Evolutionary conservation across 495 filamentous ascomycete genomes (phyloP).

Genomic region (Neurospora tetrasperma): DNA sequence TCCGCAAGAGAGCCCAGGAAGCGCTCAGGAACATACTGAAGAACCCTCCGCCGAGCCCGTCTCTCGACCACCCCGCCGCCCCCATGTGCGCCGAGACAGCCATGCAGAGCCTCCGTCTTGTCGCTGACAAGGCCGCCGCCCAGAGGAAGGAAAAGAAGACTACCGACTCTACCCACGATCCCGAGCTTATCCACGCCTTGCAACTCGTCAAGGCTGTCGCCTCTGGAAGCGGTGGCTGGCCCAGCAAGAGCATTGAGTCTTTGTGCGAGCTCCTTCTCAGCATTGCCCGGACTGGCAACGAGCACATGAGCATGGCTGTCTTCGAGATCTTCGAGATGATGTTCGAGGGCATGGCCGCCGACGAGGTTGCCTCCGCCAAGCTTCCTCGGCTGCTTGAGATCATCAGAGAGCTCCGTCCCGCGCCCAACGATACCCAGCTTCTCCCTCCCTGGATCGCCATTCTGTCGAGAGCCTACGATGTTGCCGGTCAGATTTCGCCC

Average conservation of each 20-base stretch:
- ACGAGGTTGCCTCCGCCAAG: constrained; percentile 77
- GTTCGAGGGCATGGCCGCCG: constrained; percentile 71
- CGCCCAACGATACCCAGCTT: constrained; percentile 81
- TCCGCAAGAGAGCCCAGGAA: constrained; percentile 89
- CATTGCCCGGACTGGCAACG: constrained; percentile 79
- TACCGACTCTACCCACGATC: constrained; percentile 53
- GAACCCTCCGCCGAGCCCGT: constrained; percentile 76
- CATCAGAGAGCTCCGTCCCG: constrained; percentile 80
- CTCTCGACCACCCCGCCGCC: constrained; percentile 82
- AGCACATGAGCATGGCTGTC: constrained; percentile 88
- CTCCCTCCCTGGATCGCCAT: constrained; percentile 95
- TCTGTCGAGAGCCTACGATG: constrained; percentile 85
- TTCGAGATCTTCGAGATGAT: constrained; percentile 97
- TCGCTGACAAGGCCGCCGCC: constrained; percentile 48
- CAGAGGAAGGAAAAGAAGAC: constrained; percentile 60
- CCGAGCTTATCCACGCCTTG: constrained; percentile 76
- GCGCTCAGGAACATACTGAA: constrained; percentile 74
- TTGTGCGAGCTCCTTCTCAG: constrained; percentile 81
- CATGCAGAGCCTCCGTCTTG: constrained; percentile 60
- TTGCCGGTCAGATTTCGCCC: constrained; percentile 73
- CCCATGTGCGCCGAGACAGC: constrained; percentile 93
- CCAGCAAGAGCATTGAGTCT: constrained; percentile 87
- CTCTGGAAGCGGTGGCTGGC: constrained; percentile 82
- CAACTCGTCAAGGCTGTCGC: constrained; percentile 87
- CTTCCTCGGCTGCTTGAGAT: constrained; percentile 76